Conservation (phyloP, 768 basidiomycete species). For the Termitomyces heimii region DNA sequence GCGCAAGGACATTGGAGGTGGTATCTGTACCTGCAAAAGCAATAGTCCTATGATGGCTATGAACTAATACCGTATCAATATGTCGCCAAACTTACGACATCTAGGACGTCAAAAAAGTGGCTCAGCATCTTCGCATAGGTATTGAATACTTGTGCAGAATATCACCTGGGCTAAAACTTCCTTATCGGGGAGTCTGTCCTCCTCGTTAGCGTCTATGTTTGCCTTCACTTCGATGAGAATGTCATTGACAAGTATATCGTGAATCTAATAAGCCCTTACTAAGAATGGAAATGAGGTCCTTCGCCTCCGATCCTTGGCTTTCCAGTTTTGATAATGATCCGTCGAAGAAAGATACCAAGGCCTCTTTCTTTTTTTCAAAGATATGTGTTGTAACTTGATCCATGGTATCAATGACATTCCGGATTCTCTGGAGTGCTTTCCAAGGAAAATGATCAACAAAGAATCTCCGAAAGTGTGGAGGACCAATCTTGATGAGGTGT, state of each 20-base stretch:
- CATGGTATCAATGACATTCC: constrained; percentile 28
- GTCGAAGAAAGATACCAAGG: constrained; percentile 16
- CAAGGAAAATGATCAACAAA: constrained; percentile 21
- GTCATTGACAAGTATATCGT: neutral
- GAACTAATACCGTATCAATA: neutral
- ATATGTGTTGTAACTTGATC: constrained; percentile 24
- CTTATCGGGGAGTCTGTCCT: constrained; percentile 25
- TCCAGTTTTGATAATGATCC: constrained; percentile 22
- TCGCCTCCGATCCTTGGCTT: constrained; percentile 15
- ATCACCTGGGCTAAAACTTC: constrained; percentile 30
- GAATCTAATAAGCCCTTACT: constrained; percentile 9
- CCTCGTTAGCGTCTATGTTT: constrained; percentile 23
- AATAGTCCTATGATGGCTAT: constrained; percentile 14
- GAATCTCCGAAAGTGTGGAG: constrained; percentile 26
- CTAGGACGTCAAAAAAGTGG: neutral
- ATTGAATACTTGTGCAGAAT: neutral
- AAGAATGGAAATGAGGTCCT: constrained; percentile 25
- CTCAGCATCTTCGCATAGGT: neutral
- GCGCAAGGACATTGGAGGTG: constrained; percentile 33
- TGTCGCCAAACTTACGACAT: constrained; percentile 9
- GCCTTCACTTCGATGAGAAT: constrained; percentile 21
- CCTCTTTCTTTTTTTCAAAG: constrained; percentile 27
- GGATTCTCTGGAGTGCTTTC: constrained; percentile 18
- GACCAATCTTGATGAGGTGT: constrained; percentile 21
- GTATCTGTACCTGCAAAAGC: constrained; percentile 37